Evolutionary conservation across 139 green algal genomes (phyloP), one percentile per base, ranked within the genome.

Genomic region (Microglena sp.): DNA sequence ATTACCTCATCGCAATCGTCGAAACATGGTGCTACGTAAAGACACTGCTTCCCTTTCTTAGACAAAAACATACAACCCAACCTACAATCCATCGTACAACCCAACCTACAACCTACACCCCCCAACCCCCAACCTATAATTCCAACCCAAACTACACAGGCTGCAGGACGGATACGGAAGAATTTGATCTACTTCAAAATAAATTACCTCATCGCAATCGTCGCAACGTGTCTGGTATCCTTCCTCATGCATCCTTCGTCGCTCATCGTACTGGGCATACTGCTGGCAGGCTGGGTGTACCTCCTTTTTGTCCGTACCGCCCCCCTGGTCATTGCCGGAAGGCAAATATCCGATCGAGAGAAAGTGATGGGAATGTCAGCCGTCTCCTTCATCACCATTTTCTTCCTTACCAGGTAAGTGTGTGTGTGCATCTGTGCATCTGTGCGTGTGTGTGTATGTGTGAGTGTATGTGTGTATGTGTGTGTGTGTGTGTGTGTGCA

Each of bases 121-220:
- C n/a, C n/a, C n/a, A n/a, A n/a, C n/a, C n/a, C n/a, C n/a, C n/a
- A n/a, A n/a, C n/a, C n/a, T n/a, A n/a, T n/a, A n/a, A n/a, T n/a
- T n/a, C n/a, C n/a, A n/a, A n/a, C n/a, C n/a, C n/a, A n/a, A n/a
- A n/a, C n/a, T n/a, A n/a, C n/a, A 60, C 77, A 95, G 83, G 89
- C 91, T 2, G 70, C 75, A 0, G 53, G 53, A 1, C 81, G 92
- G 2, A 60, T 97, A 55, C 68, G 81, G 21, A 95, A 92, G 65
- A 98, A 98, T 71, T 57, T 82, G 3, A 63, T 61, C 4, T 98
- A 98, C 80, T 98, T 98, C 73, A 69, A 72, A 22, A 78, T 92
- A 54, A 97, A 98, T 78, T 98, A 98, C 72, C 54, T 86, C 18
- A 77, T 95, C 18, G 68, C 90, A 3, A 74, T 89, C 5, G 18